Base-by-base conservation (phyloP, 139 green algal genomes). In the Coelastrella sp. region DNA sequence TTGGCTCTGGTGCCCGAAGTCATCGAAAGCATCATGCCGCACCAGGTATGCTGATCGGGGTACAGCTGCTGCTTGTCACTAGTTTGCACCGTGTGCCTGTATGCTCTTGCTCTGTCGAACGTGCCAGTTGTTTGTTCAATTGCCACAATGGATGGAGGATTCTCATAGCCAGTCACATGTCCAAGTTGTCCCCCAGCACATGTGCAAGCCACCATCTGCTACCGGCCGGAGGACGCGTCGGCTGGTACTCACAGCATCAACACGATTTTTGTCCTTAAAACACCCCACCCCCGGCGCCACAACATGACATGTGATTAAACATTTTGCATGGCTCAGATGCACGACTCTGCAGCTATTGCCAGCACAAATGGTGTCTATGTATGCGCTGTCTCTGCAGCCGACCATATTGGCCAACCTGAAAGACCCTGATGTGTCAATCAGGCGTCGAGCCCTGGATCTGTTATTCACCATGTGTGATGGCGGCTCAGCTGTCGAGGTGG, bases 381-480 rank as follows among this genome's bases (percentile, higher is more conserved):
- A 47, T 32, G 19, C 7, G 54, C 11, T 58, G 74, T n/a, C 6
- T 58, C 74, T 68, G 47, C 74, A 89, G 61, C 16, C 85, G 8
- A 83, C 85, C 73, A 80, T 90, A 20, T 61, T 85, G 32, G 75
- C 87, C 56, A 83, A 87, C 68, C 71, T 98, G 74, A 94, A 95
- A 85, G 98, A 99, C 92, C 85, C 96, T 23, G 98, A 99, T 93
- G 95, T 99, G 59, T 96, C 93, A 89, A 98, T 99, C 82, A 93
- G 97, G 73, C 94, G 95, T 71, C 94, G 97, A 58, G 97, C 96
- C 6, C 92, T 99, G 85, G 98, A 99, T 93, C 93, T 99, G 86
- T 93, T 99, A 22, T 98, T 98, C 93, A 95, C 95, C 82, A 97
- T 98, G 95, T 98, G 96, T 92, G 97, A 98, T 93, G 73, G 82